Evolutionary conservation across 495 filamentous ascomycete species (phyloP).

Genomic region (Glarea lozoyensis): DNA sequence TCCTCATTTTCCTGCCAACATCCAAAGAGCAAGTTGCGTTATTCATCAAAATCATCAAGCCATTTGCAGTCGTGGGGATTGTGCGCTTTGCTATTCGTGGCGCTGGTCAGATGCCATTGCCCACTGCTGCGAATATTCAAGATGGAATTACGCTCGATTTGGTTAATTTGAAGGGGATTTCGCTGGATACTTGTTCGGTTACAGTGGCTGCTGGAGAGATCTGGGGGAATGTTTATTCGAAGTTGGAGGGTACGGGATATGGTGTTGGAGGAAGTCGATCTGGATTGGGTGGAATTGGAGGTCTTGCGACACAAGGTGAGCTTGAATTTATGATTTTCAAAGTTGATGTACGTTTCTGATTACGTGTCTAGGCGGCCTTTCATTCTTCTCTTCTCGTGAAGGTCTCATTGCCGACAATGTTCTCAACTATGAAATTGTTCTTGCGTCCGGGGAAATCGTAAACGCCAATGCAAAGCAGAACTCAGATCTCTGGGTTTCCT

Average conservation of each 20-base stretch:
- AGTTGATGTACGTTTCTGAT: not conserved
- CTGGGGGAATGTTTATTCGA: slow-evolving; percentile 40
- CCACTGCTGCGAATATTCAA: slow-evolving; percentile 21
- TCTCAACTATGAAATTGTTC: slow-evolving; percentile 33
- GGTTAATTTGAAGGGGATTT: slow-evolving; percentile 16
- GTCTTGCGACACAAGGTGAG: slow-evolving; percentile 37
- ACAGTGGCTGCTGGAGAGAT: slow-evolving; percentile 5
- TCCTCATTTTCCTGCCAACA: slow-evolving; percentile 9
- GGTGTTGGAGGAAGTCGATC: slow-evolving; percentile 42
- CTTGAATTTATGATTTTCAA: not conserved
- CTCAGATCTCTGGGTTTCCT: slow-evolving; percentile 40
- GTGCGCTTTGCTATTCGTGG: slow-evolving; percentile 25
- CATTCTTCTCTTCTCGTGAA: slow-evolving; percentile 30
- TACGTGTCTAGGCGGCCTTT: slow-evolving; percentile 21
- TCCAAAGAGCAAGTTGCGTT: slow-evolving; percentile 1
- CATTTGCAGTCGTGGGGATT: not conserved
- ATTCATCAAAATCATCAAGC: slow-evolving; percentile 7
- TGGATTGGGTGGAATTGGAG: slow-evolving; percentile 42
- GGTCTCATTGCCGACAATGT: slow-evolving; percentile 40
- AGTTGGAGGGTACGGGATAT: slow-evolving; percentile 28
- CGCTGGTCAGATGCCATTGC: slow-evolving; percentile 20
- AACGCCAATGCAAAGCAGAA: slow-evolving; percentile 34
- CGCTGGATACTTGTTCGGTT: too few species aligned
- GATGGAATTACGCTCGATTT: slow-evolving; percentile 26
- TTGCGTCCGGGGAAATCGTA: slow-evolving; percentile 37